Evolutionary conservation across 2,329 filamentous ascomycete genomes (phyloP).

Genomic region (Alternaria brassicicola): DNA sequence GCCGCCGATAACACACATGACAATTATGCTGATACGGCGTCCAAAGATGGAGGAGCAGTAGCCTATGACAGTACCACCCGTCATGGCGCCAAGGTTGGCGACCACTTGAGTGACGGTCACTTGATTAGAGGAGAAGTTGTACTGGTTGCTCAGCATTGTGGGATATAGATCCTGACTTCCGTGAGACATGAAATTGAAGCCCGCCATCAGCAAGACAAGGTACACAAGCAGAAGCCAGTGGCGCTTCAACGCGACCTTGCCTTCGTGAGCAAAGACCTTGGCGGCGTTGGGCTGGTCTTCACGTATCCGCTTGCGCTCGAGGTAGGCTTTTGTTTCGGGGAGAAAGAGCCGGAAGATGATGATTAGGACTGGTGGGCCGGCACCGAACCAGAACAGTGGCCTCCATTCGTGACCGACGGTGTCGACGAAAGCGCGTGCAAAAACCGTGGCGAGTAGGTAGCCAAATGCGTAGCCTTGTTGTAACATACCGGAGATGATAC

Average conservation of each 20-base stretch:
- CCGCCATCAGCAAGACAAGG: slow-evolving; percentile 84
- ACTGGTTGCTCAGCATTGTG: slow-evolving; percentile 65
- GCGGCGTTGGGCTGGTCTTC: slow-evolving; percentile 64
- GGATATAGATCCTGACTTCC: slow-evolving; percentile 72
- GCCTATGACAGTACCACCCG: slow-evolving; percentile 54
- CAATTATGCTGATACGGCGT: slow-evolving; percentile 55
- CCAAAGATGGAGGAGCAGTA: slow-evolving; percentile 56
- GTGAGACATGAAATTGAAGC: slow-evolving; percentile 91
- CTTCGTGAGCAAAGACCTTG: slow-evolving; percentile 74
- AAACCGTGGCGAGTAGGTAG: slow-evolving; percentile 66
- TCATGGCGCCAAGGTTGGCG: slow-evolving; percentile 58
- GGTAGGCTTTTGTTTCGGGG: slow-evolving; percentile 78
- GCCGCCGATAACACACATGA: slow-evolving; percentile 66
- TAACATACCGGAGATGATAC: slow-evolving; percentile 66
- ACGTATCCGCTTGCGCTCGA: slow-evolving; percentile 68
- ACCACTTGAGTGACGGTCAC: slow-evolving; percentile 59
- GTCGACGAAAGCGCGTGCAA: slow-evolving; percentile 67
- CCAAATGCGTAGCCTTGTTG: slow-evolving; percentile 70
- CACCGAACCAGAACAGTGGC: slow-evolving; percentile 88
- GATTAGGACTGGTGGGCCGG: slow-evolving; percentile 78
- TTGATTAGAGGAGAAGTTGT: slow-evolving; percentile 57
- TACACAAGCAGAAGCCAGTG: slow-evolving; percentile 85
- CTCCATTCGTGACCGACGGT: slow-evolving; percentile 83
- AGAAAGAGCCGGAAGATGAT: slow-evolving; percentile 79
- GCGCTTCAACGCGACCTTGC: slow-evolving; percentile 75